phyloP scores from a whole-genome alignment of 331 rosid genomes.

The Malus hybrid region DNA sequence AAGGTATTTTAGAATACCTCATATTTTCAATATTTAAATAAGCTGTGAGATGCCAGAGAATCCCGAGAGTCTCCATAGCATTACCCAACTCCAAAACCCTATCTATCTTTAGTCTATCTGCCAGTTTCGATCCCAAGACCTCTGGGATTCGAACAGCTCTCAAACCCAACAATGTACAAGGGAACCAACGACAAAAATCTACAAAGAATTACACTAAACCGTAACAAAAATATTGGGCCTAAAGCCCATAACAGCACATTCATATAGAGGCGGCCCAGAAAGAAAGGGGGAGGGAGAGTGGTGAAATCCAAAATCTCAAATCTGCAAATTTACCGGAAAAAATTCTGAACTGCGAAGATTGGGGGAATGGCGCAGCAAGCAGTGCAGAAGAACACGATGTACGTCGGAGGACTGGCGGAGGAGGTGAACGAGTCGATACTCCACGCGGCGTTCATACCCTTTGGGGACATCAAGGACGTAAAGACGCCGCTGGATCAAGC shows the following conservation, averaged over 20 bases:
- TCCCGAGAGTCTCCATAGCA: too few relatives aligned
- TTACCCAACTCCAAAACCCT: too few relatives aligned
- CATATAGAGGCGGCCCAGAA: not conserved
- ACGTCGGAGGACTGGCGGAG: conserved; percentile 90
- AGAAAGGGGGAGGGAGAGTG: not conserved
- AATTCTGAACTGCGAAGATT: not conserved
- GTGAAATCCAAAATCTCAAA: not conserved
- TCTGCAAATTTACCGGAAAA: not conserved
- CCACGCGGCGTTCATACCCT: conserved; percentile 85
- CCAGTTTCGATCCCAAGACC: not conserved
- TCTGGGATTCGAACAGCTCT: not conserved
- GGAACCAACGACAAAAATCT: not conserved
- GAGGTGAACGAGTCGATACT: conserved; percentile 84
- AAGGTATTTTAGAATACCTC: not conserved
- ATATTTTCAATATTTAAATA: too few relatives aligned
- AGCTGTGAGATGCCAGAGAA: too few relatives aligned
- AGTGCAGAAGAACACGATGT: conserved; percentile 85
- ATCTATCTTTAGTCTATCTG: not conserved
- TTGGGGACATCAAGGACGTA: conserved; percentile 90
- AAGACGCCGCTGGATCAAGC: conserved; percentile 94
- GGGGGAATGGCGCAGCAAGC: conserved; percentile 69
- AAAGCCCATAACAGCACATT: not conserved
- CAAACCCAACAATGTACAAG: not conserved
- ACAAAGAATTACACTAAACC: too few relatives aligned
- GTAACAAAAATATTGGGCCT: too few relatives aligned